Percentiles rank a stretch among this genome's conserved stretches.
These are phyloP conservation scores for Malassezia yamatoensis DNA, from an alignment of 1,284 basidiomycete species.

Conservation along the genomic window DNA sequence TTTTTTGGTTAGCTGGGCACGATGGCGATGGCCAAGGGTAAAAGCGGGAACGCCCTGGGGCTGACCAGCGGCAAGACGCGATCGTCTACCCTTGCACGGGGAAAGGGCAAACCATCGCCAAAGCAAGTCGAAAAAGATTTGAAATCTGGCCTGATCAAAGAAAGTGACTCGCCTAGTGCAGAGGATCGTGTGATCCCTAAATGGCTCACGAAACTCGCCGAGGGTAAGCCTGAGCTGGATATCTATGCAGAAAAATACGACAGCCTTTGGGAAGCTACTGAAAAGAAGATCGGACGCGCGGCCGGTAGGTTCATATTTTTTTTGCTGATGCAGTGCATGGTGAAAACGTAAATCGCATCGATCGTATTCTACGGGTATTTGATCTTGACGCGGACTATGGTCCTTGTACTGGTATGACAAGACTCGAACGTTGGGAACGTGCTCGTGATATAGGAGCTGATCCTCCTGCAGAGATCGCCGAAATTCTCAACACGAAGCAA, in stretches of 20 bases:
- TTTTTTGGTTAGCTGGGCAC: too few relatives aligned
- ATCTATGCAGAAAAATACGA: conserved; percentile 29
- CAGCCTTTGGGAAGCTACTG: conserved; percentile 27
- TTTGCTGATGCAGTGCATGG: conserved; percentile 29
- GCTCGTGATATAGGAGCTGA: conserved; percentile 68
- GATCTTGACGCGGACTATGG: conserved; percentile 51
- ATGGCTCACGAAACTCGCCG: conserved; percentile 6
- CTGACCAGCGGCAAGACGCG: conserved; percentile 9
- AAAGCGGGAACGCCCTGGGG: conserved; percentile 5
- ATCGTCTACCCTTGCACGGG: not conserved
- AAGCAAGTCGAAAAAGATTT: not conserved
- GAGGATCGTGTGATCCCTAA: not conserved
- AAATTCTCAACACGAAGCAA: conserved; percentile 37
- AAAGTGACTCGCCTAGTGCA: too few relatives aligned
- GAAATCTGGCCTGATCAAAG: not conserved
- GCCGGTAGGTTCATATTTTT: conserved; percentile 18
- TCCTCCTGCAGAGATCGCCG: conserved; percentile 67
- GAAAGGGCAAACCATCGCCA: not conserved
- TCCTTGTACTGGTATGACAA: conserved; percentile 69
- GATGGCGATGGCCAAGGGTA: not conserved
- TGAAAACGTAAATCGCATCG: conserved; percentile 33
- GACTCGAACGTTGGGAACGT: conserved; percentile 78
- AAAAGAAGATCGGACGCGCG: conserved; percentile 18
- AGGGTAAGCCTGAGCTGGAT: conserved; percentile 21
- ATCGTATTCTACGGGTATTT: conserved; percentile 42